phyloP scores from a whole-genome alignment of 257 asterid genomes.

The Jacaranda mimosifolia region DNA sequence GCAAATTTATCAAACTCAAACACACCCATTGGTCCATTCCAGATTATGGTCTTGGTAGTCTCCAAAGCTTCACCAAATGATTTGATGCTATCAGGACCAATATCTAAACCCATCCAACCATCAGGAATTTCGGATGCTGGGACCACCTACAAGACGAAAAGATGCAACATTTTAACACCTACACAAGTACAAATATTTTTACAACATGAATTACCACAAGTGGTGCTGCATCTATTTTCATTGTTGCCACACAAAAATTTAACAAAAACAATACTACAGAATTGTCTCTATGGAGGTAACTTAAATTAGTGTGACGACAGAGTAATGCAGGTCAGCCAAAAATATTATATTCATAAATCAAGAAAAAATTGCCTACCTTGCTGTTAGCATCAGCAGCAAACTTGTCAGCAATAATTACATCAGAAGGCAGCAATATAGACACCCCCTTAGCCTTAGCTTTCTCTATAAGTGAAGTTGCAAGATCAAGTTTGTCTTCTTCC shows the following conservation, averaged over 20 bases:
- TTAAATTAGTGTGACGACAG: neutral
- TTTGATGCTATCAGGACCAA: slow-evolving; percentile 55
- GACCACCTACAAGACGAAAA: slow-evolving; percentile 30
- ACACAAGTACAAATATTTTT: neutral
- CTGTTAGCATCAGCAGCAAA: slow-evolving; percentile 55
- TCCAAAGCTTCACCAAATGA: slow-evolving; percentile 53
- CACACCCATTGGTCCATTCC: slow-evolving; percentile 70
- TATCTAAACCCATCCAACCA: slow-evolving; percentile 63
- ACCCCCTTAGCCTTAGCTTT: slow-evolving; percentile 58
- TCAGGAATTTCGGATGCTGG: slow-evolving; percentile 52
- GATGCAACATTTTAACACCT: neutral
- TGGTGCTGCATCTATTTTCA: neutral
- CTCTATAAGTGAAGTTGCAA: slow-evolving; percentile 53
- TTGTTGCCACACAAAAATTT: neutral
- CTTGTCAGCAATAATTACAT: slow-evolving; percentile 55
- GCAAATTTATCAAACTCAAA: slow-evolving; percentile 57
- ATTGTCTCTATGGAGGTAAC: neutral
- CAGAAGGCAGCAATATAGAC: slow-evolving; percentile 54
- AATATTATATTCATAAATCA: neutral
- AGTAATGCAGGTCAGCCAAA: neutral
- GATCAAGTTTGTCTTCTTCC: slow-evolving; percentile 58
- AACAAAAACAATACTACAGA: neutral
- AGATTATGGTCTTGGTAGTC: slow-evolving; percentile 53
- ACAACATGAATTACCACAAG: neutral
- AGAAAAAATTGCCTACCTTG: slow-evolving; percentile 40